Base-by-base conservation (phyloP, 1,284 basidiomycete genomes). In the Cystobasidium sp. region DNA sequence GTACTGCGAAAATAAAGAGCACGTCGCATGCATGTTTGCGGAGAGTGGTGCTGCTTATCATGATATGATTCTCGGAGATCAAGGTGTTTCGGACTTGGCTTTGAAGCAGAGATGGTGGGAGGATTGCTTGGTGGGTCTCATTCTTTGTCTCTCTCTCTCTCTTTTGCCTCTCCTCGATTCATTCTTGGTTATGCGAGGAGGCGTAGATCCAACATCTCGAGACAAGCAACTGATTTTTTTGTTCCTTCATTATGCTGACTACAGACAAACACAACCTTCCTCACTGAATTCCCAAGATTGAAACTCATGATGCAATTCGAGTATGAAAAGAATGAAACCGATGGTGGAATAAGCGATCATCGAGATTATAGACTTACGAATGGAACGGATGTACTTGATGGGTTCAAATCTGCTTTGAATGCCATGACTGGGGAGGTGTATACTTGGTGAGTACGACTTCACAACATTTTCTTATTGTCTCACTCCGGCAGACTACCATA, bases 11-110 rank as follows among this genome's bases (percentile, higher is more conserved):
- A 46, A 43, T 37, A 76, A 79, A 70, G 67, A 77, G 12, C 43
- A 53, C 58, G 76, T 77, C 47, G 77, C 79, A 8, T 80, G 79
- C 76, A 79, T 79, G 78, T 78, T 80, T 64, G 77, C 80, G 12
- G 80, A 81, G 61, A 77, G 76, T 10, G 80, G 80, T 59, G 79
- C 79, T 1, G 80, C 80, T 16, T 81, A 73, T 71, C 80, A 81
- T 70, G 68, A 75, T 71, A 76, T 80, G 67, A 72, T 68, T 14
- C 65, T 67, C 6, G 75, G 76, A 18, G 51, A 72, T 58, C 69
- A 72, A 51, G 75, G 74, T 14, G 78, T 70, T 6, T 58, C 75
- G 18, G 74, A 79, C 43, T 65, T 76, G 1, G 52, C 67, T 16
- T 59, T 81, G 10, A 76, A 80, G 73, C 77, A 77, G 66, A 73